Percentiles rank a stretch among this genome's conserved stretches.
phyloP scores from a whole-genome alignment of 2,329 filamentous ascomycete species.

The Triangularia verruculosa region DNA sequence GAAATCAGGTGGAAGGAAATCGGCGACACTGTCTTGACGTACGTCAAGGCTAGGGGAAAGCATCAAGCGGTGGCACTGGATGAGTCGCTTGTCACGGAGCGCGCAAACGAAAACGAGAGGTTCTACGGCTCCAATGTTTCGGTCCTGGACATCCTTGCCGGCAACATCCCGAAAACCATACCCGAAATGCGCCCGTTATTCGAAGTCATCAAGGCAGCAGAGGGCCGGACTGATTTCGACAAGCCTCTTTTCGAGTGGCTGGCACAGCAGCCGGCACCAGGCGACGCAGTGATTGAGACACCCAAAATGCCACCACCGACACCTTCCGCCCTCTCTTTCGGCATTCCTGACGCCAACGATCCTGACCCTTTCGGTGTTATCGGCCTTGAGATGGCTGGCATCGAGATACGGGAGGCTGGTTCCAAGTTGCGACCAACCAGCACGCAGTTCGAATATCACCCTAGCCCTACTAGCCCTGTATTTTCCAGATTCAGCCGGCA shows the following conservation, averaged over 20 bases:
- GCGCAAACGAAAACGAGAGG: slow-evolving; percentile 57
- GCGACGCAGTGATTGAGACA: slow-evolving; percentile 62
- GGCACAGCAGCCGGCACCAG: slow-evolving; percentile 67
- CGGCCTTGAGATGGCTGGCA: slow-evolving; percentile 83
- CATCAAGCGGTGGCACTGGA: slow-evolving; percentile 53
- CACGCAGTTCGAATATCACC: slow-evolving; percentile 79
- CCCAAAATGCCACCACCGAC: slow-evolving; percentile 35
- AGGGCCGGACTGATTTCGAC: slow-evolving; percentile 77
- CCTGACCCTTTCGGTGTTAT: slow-evolving; percentile 90
- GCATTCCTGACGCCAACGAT: slow-evolving; percentile 74
- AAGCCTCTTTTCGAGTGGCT: slow-evolving; percentile 61
- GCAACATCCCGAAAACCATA: slow-evolving; percentile 52
- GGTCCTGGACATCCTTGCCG: slow-evolving; percentile 56
- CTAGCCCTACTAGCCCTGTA: slow-evolving; percentile 72
- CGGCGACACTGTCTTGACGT: slow-evolving; percentile 54
- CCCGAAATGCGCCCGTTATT: slow-evolving; percentile 61
- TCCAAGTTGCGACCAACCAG: slow-evolving; percentile 69
- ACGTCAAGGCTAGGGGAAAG: slow-evolving; percentile 57
- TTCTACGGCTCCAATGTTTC: slow-evolving; percentile 52
- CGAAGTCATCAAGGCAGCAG: slow-evolving; percentile 83
- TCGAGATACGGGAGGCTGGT: slow-evolving; percentile 89
- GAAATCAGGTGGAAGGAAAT: slow-evolving; percentile 52
- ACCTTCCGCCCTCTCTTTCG: slow-evolving; percentile 57
- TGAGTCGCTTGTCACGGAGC: slow-evolving; percentile 56
- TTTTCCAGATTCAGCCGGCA: slow-evolving; percentile 57